Evolutionary conservation across 2,329 filamentous ascomycete species (phyloP).

Genomic region (Epicoccum sorghinum): DNA sequence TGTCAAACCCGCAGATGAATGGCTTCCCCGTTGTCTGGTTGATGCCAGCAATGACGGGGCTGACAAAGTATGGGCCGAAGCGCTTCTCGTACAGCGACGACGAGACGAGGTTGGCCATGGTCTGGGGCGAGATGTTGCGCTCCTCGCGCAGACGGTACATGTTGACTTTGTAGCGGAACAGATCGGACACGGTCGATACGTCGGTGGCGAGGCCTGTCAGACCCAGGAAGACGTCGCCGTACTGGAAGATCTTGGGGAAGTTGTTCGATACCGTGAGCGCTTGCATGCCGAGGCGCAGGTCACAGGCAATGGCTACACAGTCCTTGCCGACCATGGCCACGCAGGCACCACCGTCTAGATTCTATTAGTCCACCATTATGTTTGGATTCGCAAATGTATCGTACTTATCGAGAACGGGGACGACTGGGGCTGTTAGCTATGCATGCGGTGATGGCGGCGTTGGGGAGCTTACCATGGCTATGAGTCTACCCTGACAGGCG

Average conservation of each 20-base stretch:
- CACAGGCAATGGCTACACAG: constrained; percentile 98
- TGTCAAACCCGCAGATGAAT: constrained; percentile 99
- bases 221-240: constrained; percentile 93
- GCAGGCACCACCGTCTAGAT: constrained; percentile 83
- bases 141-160: constrained; percentile 99
- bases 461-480: constrained; percentile 48
- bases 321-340: constrained; percentile 99
- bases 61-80: constrained; percentile 97
- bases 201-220: constrained; percentile 96
- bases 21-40: constrained; percentile 93
- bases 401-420: constrained; percentile 96
- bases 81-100: constrained; percentile 86
- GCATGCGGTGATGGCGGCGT: neutral
- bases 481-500: constrained; percentile 15
- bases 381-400: constrained; percentile 15
- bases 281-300: constrained; percentile 96
- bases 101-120: constrained; percentile 94
- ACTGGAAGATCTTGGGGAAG: constrained; percentile 99
- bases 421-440: constrained; percentile 62
- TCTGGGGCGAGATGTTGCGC: constrained; percentile 91
- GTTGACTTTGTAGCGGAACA: constrained; percentile 99
- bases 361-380: constrained; percentile 16
- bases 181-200: constrained; percentile 90
- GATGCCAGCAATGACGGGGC: constrained; percentile 90
- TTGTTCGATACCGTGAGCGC: constrained; percentile 98